Conservation (phyloP, 768 basidiomycete genomes). For the Serpula lacrymans region DNA sequence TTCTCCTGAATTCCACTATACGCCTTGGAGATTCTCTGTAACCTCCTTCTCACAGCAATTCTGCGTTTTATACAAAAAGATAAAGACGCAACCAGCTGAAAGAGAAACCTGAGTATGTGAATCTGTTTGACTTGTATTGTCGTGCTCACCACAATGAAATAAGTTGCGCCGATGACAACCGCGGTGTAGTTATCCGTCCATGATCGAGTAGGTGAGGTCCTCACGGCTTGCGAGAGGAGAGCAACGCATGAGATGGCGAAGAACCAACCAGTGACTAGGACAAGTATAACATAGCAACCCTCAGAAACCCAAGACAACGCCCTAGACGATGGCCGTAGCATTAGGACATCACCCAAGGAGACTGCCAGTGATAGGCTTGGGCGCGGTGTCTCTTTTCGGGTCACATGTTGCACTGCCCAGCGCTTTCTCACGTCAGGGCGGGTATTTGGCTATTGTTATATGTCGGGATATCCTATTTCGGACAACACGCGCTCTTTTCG, state of each 20-base stretch:
- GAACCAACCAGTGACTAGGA: conserved; percentile 48
- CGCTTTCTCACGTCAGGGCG: too few relatives aligned
- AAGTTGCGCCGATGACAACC: conserved; percentile 66
- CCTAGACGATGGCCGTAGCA: conserved; percentile 32
- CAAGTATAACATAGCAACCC: conserved; percentile 49
- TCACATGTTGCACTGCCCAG: too few relatives aligned
- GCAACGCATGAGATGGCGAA: conserved; percentile 61
- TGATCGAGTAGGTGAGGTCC: conserved; percentile 51
- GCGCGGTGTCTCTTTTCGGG: too few relatives aligned
- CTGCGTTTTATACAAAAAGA: conserved; percentile 66
- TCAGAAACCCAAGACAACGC: conserved; percentile 50
- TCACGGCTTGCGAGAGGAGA: conserved; percentile 68
- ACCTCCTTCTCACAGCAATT: conserved; percentile 57
- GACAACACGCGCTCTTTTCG: too few relatives aligned
- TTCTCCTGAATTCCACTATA: conserved; percentile 53
- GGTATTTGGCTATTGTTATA: too few relatives aligned
- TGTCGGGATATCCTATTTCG: too few relatives aligned
- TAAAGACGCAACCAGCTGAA: conserved; percentile 56
- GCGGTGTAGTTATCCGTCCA: conserved; percentile 68
- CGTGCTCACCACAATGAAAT: conserved; percentile 58
- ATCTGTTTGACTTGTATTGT: conserved; percentile 2
- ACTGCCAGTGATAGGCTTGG: too few relatives aligned
- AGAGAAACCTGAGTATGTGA: background rate
- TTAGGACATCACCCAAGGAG: too few relatives aligned
- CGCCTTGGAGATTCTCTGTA: conserved; percentile 66